These are phyloP conservation scores for Pyrus betulifolia DNA, from an alignment of 306 rosid genomes.

Conservation along the genomic window DNA sequence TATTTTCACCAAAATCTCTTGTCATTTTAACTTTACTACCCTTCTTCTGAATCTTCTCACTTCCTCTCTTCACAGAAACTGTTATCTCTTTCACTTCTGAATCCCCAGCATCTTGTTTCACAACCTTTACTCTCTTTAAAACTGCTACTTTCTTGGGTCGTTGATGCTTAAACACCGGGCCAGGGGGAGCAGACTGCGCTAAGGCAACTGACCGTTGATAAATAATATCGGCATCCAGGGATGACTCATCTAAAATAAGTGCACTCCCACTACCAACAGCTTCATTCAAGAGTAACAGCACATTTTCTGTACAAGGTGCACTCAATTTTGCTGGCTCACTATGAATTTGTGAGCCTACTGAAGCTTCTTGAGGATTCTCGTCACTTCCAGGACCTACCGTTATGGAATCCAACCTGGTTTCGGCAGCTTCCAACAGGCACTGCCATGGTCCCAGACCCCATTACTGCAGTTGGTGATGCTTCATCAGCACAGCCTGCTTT, in stretches of 20 bases:
- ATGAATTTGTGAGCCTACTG: slow-evolving; percentile 23
- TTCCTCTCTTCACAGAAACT: slow-evolving; percentile 23
- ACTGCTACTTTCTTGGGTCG: slow-evolving; percentile 22
- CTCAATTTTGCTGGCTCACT: slow-evolving; percentile 13
- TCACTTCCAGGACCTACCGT: slow-evolving; percentile 11
- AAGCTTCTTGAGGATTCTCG: slow-evolving; percentile 21
- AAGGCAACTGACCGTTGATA: slow-evolving; percentile 53
- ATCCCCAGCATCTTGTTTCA: slow-evolving; percentile 22
- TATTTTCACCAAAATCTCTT: slow-evolving; percentile 38
- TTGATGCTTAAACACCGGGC: slow-evolving; percentile 46
- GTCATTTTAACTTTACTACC: slow-evolving; percentile 33
- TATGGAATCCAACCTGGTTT: slow-evolving; percentile 5
- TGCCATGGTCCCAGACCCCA: slow-evolving; percentile 15
- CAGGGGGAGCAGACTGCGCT: slow-evolving; percentile 62
- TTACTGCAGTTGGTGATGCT: slow-evolving; percentile 12
- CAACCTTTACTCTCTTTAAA: slow-evolving; percentile 1
- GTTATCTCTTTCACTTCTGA: slow-evolving; percentile 21
- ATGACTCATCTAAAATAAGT: slow-evolving; percentile 39
- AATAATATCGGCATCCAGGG: slow-evolving; percentile 59
- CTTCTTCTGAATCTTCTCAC: slow-evolving; percentile 23
- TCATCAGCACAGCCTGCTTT: slow-evolving; percentile 14
- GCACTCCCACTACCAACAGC: slow-evolving; percentile 75
- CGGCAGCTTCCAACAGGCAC: neutral
- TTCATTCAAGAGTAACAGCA: slow-evolving; percentile 50
- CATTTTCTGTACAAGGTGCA: slow-evolving; percentile 30